Percentiles rank a stretch among this genome's conserved stretches.
phyloP scores from a whole-genome alignment of 2,329 filamentous ascomycete species.

The Clonostachys sp. region DNA sequence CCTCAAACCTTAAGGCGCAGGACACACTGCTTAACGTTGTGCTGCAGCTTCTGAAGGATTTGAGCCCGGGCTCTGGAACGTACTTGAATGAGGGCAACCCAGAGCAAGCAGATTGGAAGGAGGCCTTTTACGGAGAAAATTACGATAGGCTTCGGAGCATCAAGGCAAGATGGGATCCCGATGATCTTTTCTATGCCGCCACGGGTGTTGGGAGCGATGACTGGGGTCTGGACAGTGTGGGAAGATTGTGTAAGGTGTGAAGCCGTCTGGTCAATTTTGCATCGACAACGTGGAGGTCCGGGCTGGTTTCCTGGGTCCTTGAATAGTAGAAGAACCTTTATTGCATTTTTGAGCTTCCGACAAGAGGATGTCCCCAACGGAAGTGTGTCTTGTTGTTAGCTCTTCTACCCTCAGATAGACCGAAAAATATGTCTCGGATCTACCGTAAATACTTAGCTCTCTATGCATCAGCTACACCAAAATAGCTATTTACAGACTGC shows the following conservation, averaged over 20 bases:
- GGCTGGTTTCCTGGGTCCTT: no score
- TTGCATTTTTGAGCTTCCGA: no score
- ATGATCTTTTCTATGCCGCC: constrained; percentile 37
- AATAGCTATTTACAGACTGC: no score
- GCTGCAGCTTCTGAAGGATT: constrained; percentile 21
- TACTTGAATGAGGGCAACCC: constrained; percentile 50
- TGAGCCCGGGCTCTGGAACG: constrained; percentile 33
- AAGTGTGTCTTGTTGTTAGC: no score
- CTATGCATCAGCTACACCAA: no score
- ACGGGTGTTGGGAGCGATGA: constrained; percentile 45
- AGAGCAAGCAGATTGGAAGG: constrained; percentile 32
- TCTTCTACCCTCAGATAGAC: no score
- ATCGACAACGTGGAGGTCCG: no score
- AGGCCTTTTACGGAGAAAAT: constrained; percentile 39
- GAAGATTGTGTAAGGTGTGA: constrained; percentile 28
- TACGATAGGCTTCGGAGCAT: constrained; percentile 33
- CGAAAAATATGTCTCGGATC: no score
- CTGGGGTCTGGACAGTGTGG: constrained; percentile 33
- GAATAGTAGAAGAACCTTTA: no score
- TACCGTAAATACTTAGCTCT: no score
- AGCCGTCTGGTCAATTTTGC: no score
- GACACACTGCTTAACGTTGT: constrained; percentile 16
- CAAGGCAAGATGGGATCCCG: constrained; percentile 46
- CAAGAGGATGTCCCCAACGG: no score
- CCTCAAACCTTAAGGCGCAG: constrained; percentile 12